A percentile compares a stretch with the other conserved stretches of the same genome.
Evolutionary conservation across 192 early-diverging fungal genomes (phyloP).

Genomic region (Backusella parvicylindrica): DNA sequence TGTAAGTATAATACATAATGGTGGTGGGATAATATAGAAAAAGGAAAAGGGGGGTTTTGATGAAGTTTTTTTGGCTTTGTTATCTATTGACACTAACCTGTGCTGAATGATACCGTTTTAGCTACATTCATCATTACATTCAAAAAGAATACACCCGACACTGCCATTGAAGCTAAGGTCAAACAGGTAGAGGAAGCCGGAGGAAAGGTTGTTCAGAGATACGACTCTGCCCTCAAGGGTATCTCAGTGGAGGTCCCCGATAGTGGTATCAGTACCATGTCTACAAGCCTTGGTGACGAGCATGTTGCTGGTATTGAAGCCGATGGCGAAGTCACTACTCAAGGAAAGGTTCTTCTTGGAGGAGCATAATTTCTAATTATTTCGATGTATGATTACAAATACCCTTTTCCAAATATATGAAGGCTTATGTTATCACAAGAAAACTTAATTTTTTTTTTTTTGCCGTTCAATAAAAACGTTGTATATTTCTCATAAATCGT

Average conservation of each 20-base stretch:
- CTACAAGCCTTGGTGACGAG: neutral
- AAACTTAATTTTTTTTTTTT: neutral
- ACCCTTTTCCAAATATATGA: neutral
- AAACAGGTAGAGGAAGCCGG: slow-evolving; percentile 17
- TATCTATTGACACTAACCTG: neutral
- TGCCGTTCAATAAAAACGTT: neutral
- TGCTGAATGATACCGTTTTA: neutral
- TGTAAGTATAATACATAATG: neutral
- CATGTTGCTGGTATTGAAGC: slow-evolving; percentile 25
- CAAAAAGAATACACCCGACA: slow-evolving; percentile 29
- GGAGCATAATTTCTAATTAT: neutral
- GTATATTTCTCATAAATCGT: neutral
- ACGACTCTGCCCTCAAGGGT: slow-evolving; percentile 29
- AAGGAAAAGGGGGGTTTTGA: neutral
- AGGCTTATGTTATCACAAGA: neutral
- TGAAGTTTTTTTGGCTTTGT: neutral
- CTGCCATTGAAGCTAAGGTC: slow-evolving; percentile 23
- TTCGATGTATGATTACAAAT: neutral
- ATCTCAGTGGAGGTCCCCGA: slow-evolving; percentile 28
- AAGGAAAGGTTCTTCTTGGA: slow-evolving; percentile 11
- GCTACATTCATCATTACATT: slow-evolving; percentile 32
- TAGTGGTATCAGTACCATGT: slow-evolving; percentile 11
- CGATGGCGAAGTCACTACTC: slow-evolving; percentile 35
- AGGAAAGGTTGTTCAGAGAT: slow-evolving; percentile 21
- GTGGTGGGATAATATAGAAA: neutral